Evolutionary conservation across 164 flowering plant genomes (phyloP).

Genomic region (Warburgia ugandensis): DNA sequence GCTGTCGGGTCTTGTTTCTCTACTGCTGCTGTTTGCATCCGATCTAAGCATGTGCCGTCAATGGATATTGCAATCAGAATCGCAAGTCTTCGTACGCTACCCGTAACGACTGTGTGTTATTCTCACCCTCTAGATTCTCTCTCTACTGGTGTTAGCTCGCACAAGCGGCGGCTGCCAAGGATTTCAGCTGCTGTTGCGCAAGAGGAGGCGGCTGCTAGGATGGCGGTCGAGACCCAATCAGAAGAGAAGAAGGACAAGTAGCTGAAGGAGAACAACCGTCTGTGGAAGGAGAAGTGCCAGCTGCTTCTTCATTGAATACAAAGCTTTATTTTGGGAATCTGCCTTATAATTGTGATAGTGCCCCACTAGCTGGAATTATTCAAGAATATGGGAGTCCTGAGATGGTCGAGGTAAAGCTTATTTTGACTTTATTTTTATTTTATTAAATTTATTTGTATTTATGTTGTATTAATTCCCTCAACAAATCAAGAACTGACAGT

Average conservation of each 20-base stretch:
- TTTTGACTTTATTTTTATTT: neutral
- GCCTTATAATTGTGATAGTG: conserved; percentile 86
- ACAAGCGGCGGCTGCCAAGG: conserved; percentile 31
- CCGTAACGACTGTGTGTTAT: conserved; percentile 17
- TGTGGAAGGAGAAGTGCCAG: conserved; percentile 7
- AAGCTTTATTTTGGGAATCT: conserved; percentile 93
- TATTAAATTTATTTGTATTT: too few species aligned
- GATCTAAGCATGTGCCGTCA: conserved; percentile 14
- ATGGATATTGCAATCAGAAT: conserved; percentile 14
- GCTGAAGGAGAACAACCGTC: conserved; percentile 14
- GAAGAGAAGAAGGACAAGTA: conserved; percentile 12
- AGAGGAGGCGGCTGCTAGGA: conserved; percentile 37
- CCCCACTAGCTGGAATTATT: conserved; percentile 81
- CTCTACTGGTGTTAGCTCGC: conserved; percentile 7
- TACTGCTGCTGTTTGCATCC: conserved; percentile 21
- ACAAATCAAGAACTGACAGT: too few species aligned
- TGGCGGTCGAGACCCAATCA: conserved; percentile 10
- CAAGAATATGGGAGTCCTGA: conserved; percentile 79
- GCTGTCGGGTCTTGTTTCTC: conserved; percentile 44
- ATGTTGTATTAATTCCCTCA: too few species aligned
- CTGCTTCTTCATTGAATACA: conserved; percentile 26
- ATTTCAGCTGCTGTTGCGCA: conserved; percentile 50
- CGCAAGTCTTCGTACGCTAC: conserved; percentile 12
- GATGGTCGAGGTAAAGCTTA: conserved; percentile 60
- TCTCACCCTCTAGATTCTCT: conserved; percentile 15